These are phyloP conservation scores for Cytospora paraplurivora DNA, from an alignment of 2,329 filamentous ascomycete genomes.

Conservation along the genomic window DNA sequence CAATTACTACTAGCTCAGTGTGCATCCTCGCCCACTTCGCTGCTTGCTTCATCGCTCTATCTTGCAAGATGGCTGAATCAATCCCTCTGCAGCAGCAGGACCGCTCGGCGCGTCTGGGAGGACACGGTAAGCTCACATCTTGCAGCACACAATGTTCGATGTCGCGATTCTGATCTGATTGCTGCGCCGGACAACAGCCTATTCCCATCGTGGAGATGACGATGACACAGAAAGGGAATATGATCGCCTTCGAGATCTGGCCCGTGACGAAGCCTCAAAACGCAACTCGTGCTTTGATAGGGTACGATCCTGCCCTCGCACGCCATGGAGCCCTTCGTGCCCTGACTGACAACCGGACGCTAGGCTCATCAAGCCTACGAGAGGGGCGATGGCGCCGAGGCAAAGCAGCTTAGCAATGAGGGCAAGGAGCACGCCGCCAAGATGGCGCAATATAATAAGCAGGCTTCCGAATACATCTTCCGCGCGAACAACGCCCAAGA, in stretches of 20 bases:
- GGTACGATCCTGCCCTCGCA: constrained; percentile 46
- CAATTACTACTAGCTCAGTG: background rate
- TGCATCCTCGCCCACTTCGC: constrained; percentile 4
- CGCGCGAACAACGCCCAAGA: constrained; percentile 85
- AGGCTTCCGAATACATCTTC: constrained; percentile 93
- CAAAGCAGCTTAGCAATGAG: constrained; percentile 81
- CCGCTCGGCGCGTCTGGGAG: constrained; percentile 41
- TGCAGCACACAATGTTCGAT: constrained; percentile 8
- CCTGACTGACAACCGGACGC: constrained; percentile 6
- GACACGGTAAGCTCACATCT: constrained; percentile 44
- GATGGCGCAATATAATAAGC: constrained; percentile 87
- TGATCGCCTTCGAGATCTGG: constrained; percentile 83
- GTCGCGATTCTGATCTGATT: constrained; percentile 25
- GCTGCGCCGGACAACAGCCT: constrained; percentile 13
- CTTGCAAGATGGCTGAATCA: constrained; percentile 30
- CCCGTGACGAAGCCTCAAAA: constrained; percentile 77
- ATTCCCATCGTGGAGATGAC: constrained; percentile 44
- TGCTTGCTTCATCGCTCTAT: background rate
- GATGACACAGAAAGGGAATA: constrained; percentile 80
- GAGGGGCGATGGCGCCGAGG: constrained; percentile 77
- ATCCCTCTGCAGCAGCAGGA: constrained; percentile 43
- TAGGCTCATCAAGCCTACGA: constrained; percentile 79
- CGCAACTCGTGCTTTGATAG: constrained; percentile 75
- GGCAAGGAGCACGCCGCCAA: constrained; percentile 80
- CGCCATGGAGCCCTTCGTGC: constrained; percentile 6